Evolutionary conservation across 805 yeast species (phyloP).

Genomic region (Starmerella geochares): DNA sequence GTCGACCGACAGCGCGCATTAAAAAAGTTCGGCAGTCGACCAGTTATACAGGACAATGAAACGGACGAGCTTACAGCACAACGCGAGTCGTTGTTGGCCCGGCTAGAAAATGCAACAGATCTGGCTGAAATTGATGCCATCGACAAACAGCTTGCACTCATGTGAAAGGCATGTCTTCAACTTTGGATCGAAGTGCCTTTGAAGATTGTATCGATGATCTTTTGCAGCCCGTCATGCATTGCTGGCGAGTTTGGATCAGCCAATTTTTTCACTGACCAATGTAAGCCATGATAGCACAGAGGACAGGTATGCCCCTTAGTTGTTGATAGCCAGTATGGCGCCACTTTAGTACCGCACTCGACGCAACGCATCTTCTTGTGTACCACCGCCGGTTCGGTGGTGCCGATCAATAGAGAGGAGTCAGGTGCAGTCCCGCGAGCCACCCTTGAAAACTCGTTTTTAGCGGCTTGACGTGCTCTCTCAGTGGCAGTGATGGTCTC

Average conservation of each 20-base stretch:
- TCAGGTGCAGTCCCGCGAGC: background rate
- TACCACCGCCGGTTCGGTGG: background rate
- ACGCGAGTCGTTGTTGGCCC: constrained; percentile 30
- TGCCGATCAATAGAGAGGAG: background rate
- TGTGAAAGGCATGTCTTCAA: background rate
- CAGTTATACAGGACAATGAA: background rate
- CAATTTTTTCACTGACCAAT: background rate
- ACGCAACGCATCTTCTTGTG: background rate
- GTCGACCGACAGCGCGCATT: constrained; percentile 42
- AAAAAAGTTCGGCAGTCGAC: background rate
- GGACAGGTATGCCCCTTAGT: background rate
- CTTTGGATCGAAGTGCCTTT: background rate
- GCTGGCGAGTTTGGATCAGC: background rate
- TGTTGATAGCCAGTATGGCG: background rate
- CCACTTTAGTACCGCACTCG: background rate
- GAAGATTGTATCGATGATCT: background rate
- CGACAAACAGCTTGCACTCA: constrained; percentile 41
- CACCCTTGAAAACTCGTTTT: background rate
- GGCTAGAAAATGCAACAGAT: constrained; percentile 51
- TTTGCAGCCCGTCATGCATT: background rate
- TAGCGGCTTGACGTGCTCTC: background rate
- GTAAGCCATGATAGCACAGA: background rate
- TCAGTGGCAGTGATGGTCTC: constrained; percentile 1
- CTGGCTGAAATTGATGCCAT: constrained; percentile 66
- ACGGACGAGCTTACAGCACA: constrained; percentile 23